phyloP scores from a whole-genome alignment of 805 yeast genomes.

The Saccharomyces kudriavzevii region DNA sequence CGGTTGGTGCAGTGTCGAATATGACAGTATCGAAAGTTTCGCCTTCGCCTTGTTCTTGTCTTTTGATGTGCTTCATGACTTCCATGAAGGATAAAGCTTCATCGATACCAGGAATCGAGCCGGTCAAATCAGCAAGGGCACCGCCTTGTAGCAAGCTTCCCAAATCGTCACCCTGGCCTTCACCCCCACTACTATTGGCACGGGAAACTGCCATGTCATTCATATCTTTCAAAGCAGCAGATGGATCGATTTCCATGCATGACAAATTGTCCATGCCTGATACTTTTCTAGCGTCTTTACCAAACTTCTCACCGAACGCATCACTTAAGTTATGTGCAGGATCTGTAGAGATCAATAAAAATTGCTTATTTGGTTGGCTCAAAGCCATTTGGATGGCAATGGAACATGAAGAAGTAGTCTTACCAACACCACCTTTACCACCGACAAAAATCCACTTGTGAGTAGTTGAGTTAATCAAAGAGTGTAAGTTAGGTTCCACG shows the following conservation, averaged over 20 bases:
- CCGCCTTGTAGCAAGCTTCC: slow-evolving; percentile 31
- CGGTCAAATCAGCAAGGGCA: slow-evolving; percentile 69
- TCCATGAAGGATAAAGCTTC: slow-evolving; percentile 98
- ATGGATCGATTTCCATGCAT: slow-evolving; percentile 98
- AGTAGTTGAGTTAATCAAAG: slow-evolving; percentile 55
- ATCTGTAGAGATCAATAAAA: slow-evolving; percentile 87
- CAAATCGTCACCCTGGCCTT: slow-evolving; percentile 32
- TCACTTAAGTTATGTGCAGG: slow-evolving; percentile 98
- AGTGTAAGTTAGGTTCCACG: slow-evolving; percentile 64
- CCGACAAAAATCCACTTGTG: slow-evolving; percentile 97
- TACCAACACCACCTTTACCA: slow-evolving; percentile 99
- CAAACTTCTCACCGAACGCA: slow-evolving; percentile 97
- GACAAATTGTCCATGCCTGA: slow-evolving; percentile 81
- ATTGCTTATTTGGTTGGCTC: slow-evolving; percentile 69
- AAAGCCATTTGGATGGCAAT: slow-evolving; percentile 89
- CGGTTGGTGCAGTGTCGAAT: slow-evolving; percentile 99
- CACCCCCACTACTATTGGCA: slow-evolving; percentile 33
- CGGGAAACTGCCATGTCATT: slow-evolving; percentile 40
- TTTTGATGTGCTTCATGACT: slow-evolving; percentile 91
- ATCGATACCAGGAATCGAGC: slow-evolving; percentile 95
- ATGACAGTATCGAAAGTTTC: slow-evolving; percentile 75
- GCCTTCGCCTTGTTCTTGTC: slow-evolving; percentile 42
- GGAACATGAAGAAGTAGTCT: slow-evolving; percentile 94
- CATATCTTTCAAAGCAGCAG: slow-evolving; percentile 86
- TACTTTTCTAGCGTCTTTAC: slow-evolving; percentile 91